phyloP scores from a whole-genome alignment of 805 yeast genomes.

The Monosporozyma aerobia region DNA sequence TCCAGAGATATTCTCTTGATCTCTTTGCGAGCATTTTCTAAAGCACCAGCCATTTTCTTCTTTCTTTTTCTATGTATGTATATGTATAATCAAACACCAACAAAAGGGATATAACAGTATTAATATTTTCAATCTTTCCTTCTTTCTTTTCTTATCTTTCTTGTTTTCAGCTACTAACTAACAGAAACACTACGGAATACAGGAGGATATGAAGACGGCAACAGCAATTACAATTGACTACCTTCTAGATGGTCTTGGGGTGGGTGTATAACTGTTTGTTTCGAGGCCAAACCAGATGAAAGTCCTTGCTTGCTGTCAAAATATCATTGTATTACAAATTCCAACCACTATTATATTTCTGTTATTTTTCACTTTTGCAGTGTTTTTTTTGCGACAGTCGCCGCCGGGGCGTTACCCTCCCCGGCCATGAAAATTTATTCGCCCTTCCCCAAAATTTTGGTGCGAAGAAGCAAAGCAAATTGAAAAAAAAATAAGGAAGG shows the following conservation, averaged over 20 bases:
- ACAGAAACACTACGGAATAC: background rate
- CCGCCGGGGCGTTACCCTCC: background rate
- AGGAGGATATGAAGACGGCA: background rate
- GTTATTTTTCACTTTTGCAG: background rate
- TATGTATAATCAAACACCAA: background rate
- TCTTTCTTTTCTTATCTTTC: background rate
- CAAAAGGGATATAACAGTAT: background rate
- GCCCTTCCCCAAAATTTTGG: background rate
- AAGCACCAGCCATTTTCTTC: slow-evolving; percentile 73
- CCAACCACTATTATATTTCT: background rate
- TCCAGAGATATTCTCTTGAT: slow-evolving; percentile 77
- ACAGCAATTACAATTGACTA: background rate
- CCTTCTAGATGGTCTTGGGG: background rate
- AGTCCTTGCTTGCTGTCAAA: background rate
- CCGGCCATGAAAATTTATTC: background rate
- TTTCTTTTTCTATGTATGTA: background rate
- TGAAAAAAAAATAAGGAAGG: background rate
- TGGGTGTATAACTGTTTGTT: background rate
- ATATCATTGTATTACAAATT: background rate
- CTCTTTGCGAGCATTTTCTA: slow-evolving; percentile 94
- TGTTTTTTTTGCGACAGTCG: background rate
- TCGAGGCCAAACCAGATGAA: background rate
- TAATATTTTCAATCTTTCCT: too few relatives aligned
- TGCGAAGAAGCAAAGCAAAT: background rate
- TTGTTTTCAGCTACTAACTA: too few relatives aligned